A percentile compares a stretch with the other conserved stretches of the same genome.
phyloP scores from a whole-genome alignment of 768 basidiomycete species.

The Psilocybe cyanescens region DNA sequence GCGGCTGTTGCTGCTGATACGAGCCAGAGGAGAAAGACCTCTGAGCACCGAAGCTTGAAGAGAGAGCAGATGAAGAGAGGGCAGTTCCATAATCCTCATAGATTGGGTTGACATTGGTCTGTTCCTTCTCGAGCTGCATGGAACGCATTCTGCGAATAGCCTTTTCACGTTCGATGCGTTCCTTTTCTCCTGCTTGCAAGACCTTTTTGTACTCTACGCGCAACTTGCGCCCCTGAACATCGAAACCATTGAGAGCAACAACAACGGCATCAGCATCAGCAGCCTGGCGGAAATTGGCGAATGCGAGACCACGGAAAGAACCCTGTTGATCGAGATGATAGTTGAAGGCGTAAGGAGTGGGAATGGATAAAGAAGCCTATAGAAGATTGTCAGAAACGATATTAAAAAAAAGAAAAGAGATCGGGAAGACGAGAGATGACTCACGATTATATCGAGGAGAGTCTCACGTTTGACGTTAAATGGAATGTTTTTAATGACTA shows the following conservation, averaged over 20 bases:
- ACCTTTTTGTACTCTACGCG: constrained; percentile 99
- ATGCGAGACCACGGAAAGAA: constrained; percentile 95
- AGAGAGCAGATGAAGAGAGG: constrained; percentile 53
- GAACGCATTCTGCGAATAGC: constrained; percentile 97
- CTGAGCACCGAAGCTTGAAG: constrained; percentile 67
- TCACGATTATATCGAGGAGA: constrained; percentile 92
- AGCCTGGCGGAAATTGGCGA: constrained; percentile 95
- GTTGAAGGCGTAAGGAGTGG: constrained; percentile 99
- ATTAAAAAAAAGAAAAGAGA: constrained; percentile 9
- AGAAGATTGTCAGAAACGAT: constrained; percentile 19
- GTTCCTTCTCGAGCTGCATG: constrained; percentile 92
- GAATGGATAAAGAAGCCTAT: constrained; percentile 89
- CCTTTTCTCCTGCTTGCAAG: constrained; percentile 98
- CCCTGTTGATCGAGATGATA: constrained; percentile 97
- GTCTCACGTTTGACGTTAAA: constrained; percentile 98
- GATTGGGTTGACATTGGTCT: constrained; percentile 49
- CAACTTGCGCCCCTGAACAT: constrained; percentile 94
- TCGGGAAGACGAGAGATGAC: constrained; percentile 37
- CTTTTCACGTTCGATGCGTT: constrained; percentile 98
- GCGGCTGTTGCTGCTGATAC: constrained; percentile 62
- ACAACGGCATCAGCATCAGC: constrained; percentile 95
- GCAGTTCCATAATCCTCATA: constrained; percentile 81
- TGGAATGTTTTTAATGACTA: constrained; percentile 99
- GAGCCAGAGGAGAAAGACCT: constrained; percentile 72
- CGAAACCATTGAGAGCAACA: constrained; percentile 93